Evolutionary conservation across 345 rosid species (phyloP), one percentile per base, ranked within the genome.

Genomic region (Cardamine chenopodiifolia): DNA sequence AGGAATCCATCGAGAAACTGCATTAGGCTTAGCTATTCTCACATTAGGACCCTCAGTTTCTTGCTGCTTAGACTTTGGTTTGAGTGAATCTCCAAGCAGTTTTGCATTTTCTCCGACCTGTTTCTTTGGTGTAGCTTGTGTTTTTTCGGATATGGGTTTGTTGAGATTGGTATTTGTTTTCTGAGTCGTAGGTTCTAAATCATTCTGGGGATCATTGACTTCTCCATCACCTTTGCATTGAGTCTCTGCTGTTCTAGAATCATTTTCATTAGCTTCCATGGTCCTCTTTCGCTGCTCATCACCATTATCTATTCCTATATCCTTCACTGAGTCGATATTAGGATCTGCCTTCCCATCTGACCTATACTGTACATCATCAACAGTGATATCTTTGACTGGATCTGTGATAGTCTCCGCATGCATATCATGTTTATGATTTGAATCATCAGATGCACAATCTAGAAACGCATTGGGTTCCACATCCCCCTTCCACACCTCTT

Each of bases 331-430:
- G 77, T 83, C 71, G 70, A 79, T 68, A 79, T 73, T 83, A 68
- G 85, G 64, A 79, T 83, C 90, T 68, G 64, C 85, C 66, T 72
- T 83, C 62, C 82, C 83, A 66, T 85, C 83, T 15, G 86, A 73
- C 62, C 78, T 82, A 80, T 89, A 92, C 78, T 85, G 89, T 70
- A 89, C 98, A 87, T 89, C 98, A 86, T 90, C 99, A 53, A 95
- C 90, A 45, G 87, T 85, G 62, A 95, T 95, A 80, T 95, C 99
- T 80, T 95, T 95, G 59, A 95, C 94, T 9, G 85, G 84, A 83
- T 86, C 96, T 34, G 70, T 56, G 71, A 68, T 66, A 69, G 74
- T 73, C 82, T 86, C 86, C 44, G 74, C 25, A 81, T 78, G 83
- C 78, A 75, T 60, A 62, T 83, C 87, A 62, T 62, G 67, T 82